Conservation (phyloP, 2,329 filamentous ascomycete genomes). For the Arthrocladium fulminans region DNA sequence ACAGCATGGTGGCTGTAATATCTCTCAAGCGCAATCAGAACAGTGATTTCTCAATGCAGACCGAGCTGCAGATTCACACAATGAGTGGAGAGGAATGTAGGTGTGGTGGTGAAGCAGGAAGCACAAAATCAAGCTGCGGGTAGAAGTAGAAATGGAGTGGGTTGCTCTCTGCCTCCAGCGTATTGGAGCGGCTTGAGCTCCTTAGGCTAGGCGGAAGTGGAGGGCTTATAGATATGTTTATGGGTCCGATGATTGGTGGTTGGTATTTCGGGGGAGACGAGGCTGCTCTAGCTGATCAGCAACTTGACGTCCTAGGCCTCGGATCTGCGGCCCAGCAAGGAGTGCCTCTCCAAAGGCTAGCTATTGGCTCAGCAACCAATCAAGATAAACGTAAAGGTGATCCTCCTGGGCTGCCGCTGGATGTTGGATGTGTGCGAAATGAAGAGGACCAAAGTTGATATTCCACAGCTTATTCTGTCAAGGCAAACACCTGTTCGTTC, state of each 20-base stretch:
- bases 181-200: slow-evolving; percentile 1
- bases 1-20: slow-evolving; percentile 37
- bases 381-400: neutral
- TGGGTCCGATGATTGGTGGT: neutral
- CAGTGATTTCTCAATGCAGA: slow-evolving; percentile 29
- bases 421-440: neutral
- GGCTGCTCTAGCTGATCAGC: neutral
- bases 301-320: neutral
- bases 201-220: neutral
- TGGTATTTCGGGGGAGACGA: neutral
- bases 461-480: neutral
- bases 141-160: slow-evolving; percentile 8
- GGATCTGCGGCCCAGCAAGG: neutral
- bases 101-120: neutral
- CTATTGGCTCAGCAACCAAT: neutral
- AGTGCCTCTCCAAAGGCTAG: neutral
- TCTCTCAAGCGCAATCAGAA: slow-evolving; percentile 28
- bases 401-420: neutral
- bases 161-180: neutral
- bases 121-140: slow-evolving; percentile 1
- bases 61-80: slow-evolving; percentile 19
- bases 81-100: slow-evolving; percentile 6
- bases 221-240: neutral
- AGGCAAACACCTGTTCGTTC: neutral
- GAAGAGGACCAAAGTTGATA: neutral